A percentile compares a stretch with the other conserved stretches of the same genome.
phyloP scores from a whole-genome alignment of 2,329 filamentous ascomycete genomes.

The Lasiodiplodia gonubiensis region DNA sequence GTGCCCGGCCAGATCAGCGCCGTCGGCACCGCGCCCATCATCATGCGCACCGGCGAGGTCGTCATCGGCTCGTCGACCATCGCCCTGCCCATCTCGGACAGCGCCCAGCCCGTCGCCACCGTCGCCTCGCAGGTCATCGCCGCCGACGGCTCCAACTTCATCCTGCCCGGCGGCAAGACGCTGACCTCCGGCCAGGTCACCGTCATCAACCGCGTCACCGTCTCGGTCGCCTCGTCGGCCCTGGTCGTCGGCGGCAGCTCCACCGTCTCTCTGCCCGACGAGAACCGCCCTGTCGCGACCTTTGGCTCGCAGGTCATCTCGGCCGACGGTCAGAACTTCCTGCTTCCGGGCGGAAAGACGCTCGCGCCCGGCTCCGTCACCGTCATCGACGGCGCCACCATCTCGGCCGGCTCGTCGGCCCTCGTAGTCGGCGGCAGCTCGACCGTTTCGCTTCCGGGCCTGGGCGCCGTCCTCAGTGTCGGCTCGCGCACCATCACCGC shows the following conservation, averaged over 20 bases:
- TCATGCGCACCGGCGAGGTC: conserved; percentile 14
- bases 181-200: neutral
- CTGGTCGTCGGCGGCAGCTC: neutral
- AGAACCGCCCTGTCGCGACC: neutral
- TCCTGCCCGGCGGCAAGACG: neutral
- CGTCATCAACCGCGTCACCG: neutral
- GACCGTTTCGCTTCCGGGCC: neutral
- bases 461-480: neutral
- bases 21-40: neutral
- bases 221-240: conserved; percentile 1
- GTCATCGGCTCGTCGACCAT: conserved; percentile 1
- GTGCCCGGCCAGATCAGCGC: neutral
- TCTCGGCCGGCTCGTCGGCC: neutral
- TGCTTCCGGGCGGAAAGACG: neutral
- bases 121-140: neutral
- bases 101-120: neutral
- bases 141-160: neutral
- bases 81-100: neutral
- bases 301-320: neutral
- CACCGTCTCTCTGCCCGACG: neutral
- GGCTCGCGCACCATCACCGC: conserved; percentile 1
- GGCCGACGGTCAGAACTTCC: neutral
- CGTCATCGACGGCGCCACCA: conserved; percentile 4
- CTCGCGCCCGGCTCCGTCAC: conserved; percentile 1
- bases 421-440: conserved; percentile 10